Percentiles rank a stretch among this genome's conserved stretches.
Evolutionary conservation across 371 early-diverging fungal species (phyloP).

Genomic region (Entomophthora muscae): DNA sequence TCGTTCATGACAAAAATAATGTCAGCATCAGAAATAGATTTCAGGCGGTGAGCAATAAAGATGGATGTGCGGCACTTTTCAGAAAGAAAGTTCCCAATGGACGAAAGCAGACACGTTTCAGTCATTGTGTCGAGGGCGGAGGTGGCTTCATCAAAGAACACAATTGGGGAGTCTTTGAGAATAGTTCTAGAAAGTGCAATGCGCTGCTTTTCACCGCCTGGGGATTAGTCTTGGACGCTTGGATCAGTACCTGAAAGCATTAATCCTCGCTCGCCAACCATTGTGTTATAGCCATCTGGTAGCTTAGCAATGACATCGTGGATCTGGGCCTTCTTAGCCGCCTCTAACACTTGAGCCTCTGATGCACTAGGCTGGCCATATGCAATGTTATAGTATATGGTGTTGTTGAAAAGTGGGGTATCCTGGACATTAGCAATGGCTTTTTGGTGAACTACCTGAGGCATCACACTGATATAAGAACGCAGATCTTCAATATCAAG

Average conservation of each 20-base stretch:
- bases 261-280: conserved; percentile 59
- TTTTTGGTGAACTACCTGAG: conserved; percentile 25
- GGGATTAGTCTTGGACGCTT: neutral
- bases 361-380: conserved; percentile 37
- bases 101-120: conserved; percentile 59
- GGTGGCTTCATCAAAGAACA: conserved; percentile 87
- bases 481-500: conserved; percentile 54
- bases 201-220: conserved; percentile 64
- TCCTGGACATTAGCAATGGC: conserved; percentile 20
- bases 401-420: conserved; percentile 52
- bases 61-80: conserved; percentile 45
- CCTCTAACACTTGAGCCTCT: conserved; percentile 29
- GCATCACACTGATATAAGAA: conserved; percentile 57
- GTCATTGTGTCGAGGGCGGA: conserved; percentile 84
- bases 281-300: conserved; percentile 44
- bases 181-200: conserved; percentile 58
- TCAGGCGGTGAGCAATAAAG: conserved; percentile 60
- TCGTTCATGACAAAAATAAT: conserved; percentile 5
- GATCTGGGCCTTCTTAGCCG: conserved; percentile 38
- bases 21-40: conserved; percentile 50
- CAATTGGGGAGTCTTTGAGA: conserved; percentile 54
- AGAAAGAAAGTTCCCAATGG: conserved; percentile 48
- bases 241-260: conserved; percentile 49
- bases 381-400: conserved; percentile 48
- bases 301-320: conserved; percentile 38